These are phyloP conservation scores for Coffea canephora DNA, from an alignment of 257 asterid species.

Conservation along the genomic window DNA sequence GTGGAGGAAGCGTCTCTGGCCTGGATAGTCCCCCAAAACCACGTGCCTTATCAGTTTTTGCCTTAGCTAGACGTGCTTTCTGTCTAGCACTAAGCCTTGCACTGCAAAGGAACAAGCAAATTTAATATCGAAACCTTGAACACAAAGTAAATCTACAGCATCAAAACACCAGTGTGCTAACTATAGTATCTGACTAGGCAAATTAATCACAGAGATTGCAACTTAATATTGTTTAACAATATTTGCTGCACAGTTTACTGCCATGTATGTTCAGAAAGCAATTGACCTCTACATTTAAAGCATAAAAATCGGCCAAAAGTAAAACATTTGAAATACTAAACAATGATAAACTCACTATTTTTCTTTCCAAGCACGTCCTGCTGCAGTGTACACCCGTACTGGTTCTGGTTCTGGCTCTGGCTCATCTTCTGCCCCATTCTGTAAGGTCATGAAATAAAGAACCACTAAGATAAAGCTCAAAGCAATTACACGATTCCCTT, in stretches of 20 bases:
- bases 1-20: constrained; percentile 29
- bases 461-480: not conserved
- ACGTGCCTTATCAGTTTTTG: constrained; percentile 40
- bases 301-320: not conserved
- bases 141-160: not conserved
- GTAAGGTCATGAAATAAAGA: constrained; percentile 10
- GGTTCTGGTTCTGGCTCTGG: constrained; percentile 61
- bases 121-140: constrained; percentile 1
- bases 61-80: constrained; percentile 63
- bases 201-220: not conserved
- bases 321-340: not conserved
- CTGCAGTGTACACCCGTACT: constrained; percentile 65
- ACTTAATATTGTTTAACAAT: not conserved
- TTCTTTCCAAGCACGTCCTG: constrained; percentile 79
- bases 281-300: not conserved
- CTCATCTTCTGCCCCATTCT: constrained; percentile 64
- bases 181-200: not conserved
- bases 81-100: constrained; percentile 85
- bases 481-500: not conserved
- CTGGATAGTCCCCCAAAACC: constrained; percentile 32
- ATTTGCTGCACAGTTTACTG: not conserved
- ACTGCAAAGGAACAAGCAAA: constrained; percentile 39
- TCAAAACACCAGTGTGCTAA: not conserved
- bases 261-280: not conserved
- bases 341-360: constrained; percentile 66